Evolutionary conservation across 2,329 filamentous ascomycete species (phyloP), one percentile per base, ranked within the genome.

Genomic region (Arachnomyces sp.): DNA sequence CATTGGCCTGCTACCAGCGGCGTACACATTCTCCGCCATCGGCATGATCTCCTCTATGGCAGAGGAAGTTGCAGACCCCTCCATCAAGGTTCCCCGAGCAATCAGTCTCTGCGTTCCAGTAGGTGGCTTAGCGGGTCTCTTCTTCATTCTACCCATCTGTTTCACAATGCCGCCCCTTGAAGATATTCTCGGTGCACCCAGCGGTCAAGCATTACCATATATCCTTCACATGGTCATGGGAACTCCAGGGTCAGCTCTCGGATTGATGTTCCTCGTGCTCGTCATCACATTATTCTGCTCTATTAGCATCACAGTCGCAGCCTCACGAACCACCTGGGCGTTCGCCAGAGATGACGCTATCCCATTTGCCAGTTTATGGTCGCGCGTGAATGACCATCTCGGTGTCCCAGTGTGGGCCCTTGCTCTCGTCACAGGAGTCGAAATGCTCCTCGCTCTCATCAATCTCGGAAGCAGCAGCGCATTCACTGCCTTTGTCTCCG

Each of bases 41-140:
- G 77, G 76, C 2, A 79, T 80, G 76, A 73, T 79, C 40, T 68
- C 73, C 0, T 71, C 72, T 7, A 80, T 79, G 76, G 74, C 74
- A 1, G 76, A 80, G 58, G 76, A 79, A 55, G 74, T 71, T 29
- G 55, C 64, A 6, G 64, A 76, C 37, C 72, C 76, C 2, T 64
- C 70, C 3, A 45, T 70, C 15, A 72, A 72, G 48, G 59, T 77
- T 0, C 73, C 74, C 0, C 69, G 63, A 28, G 74, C 73, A 7
- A 66, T 77, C 38, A 62, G 68, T 7, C 61, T 74, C 2, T 71
- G 67, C 40, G 60, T 77, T 2, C 72, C 73, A 0, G 66, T 77
- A 12, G 72, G 71, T 7, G 72, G 72, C 1, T 59, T 74, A 31
- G 69, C 71, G 0, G 74, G 73, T 1, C 52, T 78, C 1, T 73